Evolutionary conservation across 805 yeast genomes (phyloP).

Genomic region (Naumovozyma baii): DNA sequence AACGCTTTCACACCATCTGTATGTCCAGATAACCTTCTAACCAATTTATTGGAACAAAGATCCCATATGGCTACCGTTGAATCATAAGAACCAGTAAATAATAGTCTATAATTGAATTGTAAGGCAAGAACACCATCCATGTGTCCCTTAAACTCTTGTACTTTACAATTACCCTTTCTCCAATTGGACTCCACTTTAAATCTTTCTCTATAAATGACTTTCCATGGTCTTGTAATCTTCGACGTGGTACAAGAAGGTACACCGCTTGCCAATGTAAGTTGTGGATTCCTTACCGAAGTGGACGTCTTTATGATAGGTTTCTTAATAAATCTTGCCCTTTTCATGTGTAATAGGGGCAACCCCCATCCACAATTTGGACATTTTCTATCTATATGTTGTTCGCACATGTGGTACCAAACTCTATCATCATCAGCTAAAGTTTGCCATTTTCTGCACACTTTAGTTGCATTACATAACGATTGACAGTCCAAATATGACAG

Average conservation of each 20-base stretch:
- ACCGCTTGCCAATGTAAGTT: neutral
- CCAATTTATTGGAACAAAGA: slow-evolving; percentile 62
- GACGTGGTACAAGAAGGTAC: neutral
- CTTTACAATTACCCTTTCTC: slow-evolving; percentile 69
- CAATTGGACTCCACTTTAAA: slow-evolving; percentile 88
- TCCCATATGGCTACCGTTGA: slow-evolving; percentile 91
- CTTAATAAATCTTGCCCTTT: slow-evolving; percentile 40
- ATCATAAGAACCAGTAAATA: slow-evolving; percentile 91
- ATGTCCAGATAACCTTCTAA: slow-evolving; percentile 81
- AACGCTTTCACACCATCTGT: slow-evolving; percentile 76
- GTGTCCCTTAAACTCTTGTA: slow-evolving; percentile 67
- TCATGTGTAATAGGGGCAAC: slow-evolving; percentile 85
- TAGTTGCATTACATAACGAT: slow-evolving; percentile 89
- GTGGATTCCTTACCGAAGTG: neutral
- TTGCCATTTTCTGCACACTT: slow-evolving; percentile 83
- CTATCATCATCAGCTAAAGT: slow-evolving; percentile 87
- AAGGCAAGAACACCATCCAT: slow-evolving; percentile 82
- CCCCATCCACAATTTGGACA: slow-evolving; percentile 99
- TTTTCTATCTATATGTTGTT: slow-evolving; percentile 93
- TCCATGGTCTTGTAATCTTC: slow-evolving; percentile 72
- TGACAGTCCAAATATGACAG: slow-evolving; percentile 85
- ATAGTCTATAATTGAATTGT: slow-evolving; percentile 67
- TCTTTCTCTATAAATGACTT: slow-evolving; percentile 84
- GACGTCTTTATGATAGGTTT: neutral
- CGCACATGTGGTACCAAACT: slow-evolving; percentile 98